Base-by-base conservation (phyloP, 176 grass and related monocot species). In the Aegilops umbellulata region DNA sequence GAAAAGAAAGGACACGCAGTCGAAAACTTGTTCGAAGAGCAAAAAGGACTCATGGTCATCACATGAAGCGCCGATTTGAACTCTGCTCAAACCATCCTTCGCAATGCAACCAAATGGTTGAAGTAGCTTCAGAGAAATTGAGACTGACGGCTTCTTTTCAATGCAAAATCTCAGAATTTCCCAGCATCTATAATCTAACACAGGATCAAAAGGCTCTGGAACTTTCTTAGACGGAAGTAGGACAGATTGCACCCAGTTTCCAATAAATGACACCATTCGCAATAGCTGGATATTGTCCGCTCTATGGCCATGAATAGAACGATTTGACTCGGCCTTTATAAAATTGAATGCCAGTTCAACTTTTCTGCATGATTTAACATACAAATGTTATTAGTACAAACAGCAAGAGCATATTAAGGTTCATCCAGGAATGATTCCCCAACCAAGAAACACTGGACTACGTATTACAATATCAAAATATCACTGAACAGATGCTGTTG, bases 161-260 rank as follows among this genome's bases (percentile, higher is more conserved):
- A 94, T 71, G 70, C 92, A 94, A 83, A 91, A 69, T 90, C 86
- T 92, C 76, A 99, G 82, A 78, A 96, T 67, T 19, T 30, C 70
- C 94, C 94, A 99, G 63, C 79, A 89, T 96, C 92, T 92, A 83
- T 84, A 69, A 91, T 99, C 90, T 82, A 96, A 78, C 26, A 79
- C 87, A n/a, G 97, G 82, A 69, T 96, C 94, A 79, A 80, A 93
- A 79, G 80, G 63, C 64, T 96, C 90, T 2, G 74, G 71, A 39
- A 72, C 74, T 82, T 86, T 91, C 77, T 87, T 96, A 71, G 82
- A 81, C 60, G 84, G 79, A 84, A 85, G 83, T 46, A 99, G 89
- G 73, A 87, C 46, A 47, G 87, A 82, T 53, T 96, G 97, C 64
- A 96, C 88, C 97, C 97, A 99, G 73, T 91, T 92, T 57, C 90